Evolutionary conservation across 345 rosid species (phyloP), one percentile per base, ranked within the genome.

Genomic region (Brassica rapa): DNA sequence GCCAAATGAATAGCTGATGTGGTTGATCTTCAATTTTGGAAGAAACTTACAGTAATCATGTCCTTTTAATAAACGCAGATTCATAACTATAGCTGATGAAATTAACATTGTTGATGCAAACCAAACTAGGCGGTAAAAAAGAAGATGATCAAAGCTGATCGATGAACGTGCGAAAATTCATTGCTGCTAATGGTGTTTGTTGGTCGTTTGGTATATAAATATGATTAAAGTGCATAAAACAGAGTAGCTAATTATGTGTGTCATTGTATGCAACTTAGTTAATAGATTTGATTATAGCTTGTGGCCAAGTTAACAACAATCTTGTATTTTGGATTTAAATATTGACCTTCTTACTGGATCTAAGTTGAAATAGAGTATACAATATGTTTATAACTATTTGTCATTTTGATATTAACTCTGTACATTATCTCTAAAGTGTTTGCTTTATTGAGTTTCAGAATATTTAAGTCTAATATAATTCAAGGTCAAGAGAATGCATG

Each of bases 21-120:
- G 7, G 2, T 8, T 14, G 37, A 5, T 59, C 30, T 77, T 70
- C 56, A 62, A 1, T 25, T 62, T 24, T 25, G 27, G 75, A 16
- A 70, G 60, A 1, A 70, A 77, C 24, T 35, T 15, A 4, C 4
- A 4, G 8, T 65, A 59, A 72, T 61, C 68, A 66, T 67, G 30
- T 23, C 43, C 16, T 57, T 46, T 39, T 2, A 43, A 56, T 14
- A 63, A 72, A 2, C 1, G 55, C 93, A 94, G 98, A 89, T 94
- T 75, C 98, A 89, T 79, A 87, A 89, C 14, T 87, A 89, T 83
- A 89, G 92, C 91, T 82, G 43, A 37, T 37, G 21, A 19, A 19
- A 19, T 19, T 43, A 4, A 59, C 46, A 46, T 76, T 19, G 29
- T 68, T 24, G 43, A 57, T 46, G 41, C 41, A 33, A n/a, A 24